A percentile compares a stretch with the other conserved stretches of the same genome.
phyloP scores from a whole-genome alignment of 345 rosid species.

The Clausena lansium region DNA sequence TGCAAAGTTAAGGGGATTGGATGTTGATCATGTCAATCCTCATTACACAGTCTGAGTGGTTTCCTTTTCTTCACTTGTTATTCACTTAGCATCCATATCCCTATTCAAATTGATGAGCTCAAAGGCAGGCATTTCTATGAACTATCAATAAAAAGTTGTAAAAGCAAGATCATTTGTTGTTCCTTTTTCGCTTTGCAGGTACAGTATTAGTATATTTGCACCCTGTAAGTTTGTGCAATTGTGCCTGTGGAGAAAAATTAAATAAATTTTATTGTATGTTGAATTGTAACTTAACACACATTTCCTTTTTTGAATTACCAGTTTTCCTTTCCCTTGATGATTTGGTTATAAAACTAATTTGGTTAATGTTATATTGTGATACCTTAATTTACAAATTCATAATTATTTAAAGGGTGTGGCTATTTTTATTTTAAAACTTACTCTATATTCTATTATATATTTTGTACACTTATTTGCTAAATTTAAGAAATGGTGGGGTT shows the following conservation, averaged over 20 bases:
- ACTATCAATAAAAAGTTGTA: slow-evolving; percentile 18
- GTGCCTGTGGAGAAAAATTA: background rate
- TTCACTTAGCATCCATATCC: background rate
- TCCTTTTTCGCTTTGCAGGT: background rate
- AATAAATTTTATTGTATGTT: background rate
- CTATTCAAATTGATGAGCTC: background rate
- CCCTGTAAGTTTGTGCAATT: background rate
- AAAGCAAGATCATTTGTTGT: background rate
- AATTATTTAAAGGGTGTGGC: background rate
- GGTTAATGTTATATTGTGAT: background rate
- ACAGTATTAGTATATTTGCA: background rate
- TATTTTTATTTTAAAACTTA: too few species aligned
- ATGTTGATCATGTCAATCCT: slow-evolving; percentile 53
- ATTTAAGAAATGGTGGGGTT: too few species aligned
- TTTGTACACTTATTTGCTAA: too few species aligned
- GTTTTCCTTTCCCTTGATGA: background rate
- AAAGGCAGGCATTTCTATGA: background rate
- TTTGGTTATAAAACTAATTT: too few species aligned
- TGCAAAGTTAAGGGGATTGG: slow-evolving; percentile 54
- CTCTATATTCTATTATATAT: too few species aligned
- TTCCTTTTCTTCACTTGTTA: background rate
- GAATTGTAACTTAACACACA: background rate
- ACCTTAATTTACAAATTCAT: too few species aligned
- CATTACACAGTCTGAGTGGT: slow-evolving; percentile 44
- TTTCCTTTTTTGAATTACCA: too few species aligned